Evolutionary conservation across 2,329 filamentous ascomycete genomes (phyloP).

Genomic region (Sporothrix dimorphospora): DNA sequence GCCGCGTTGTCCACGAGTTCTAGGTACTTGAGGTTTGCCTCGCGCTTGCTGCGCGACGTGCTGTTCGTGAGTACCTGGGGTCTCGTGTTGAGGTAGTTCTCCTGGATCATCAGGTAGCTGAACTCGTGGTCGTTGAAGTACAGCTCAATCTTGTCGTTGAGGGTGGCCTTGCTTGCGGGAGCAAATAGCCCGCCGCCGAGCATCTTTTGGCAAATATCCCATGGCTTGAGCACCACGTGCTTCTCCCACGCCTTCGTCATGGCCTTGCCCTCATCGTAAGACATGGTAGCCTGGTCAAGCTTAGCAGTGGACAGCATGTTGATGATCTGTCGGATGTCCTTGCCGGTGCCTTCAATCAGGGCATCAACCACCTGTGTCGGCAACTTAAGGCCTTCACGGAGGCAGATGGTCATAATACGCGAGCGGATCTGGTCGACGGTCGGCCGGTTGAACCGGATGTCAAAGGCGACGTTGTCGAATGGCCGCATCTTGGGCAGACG

Average conservation of each 20-base stretch:
- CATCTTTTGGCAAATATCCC: conserved; percentile 96
- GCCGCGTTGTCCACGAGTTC: conserved; percentile 87
- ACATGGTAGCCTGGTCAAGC: conserved; percentile 77
- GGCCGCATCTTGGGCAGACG: conserved; percentile 96
- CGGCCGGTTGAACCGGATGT: conserved; percentile 85
- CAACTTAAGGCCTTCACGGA: conserved; percentile 85
- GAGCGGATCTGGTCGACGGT: conserved; percentile 90
- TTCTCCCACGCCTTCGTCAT: conserved; percentile 99
- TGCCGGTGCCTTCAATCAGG: conserved; percentile 91
- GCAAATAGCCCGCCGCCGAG: conserved; percentile 86
- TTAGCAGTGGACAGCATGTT: conserved; percentile 98
- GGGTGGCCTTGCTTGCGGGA: conserved; percentile 76
- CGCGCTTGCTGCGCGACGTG: conserved; percentile 62
- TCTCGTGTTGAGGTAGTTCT: conserved; percentile 89
- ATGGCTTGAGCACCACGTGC: conserved; percentile 92
- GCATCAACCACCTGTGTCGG: conserved; percentile 83
- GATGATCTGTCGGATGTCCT: conserved; percentile 96
- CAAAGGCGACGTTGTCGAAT: conserved; percentile 83
- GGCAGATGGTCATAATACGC: conserved; percentile 93
- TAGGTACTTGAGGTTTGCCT: conserved; percentile 78
- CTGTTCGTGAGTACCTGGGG: conserved; percentile 67
- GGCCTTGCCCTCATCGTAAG: conserved; percentile 82
- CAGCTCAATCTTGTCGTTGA: conserved; percentile 97
- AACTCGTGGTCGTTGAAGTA: conserved; percentile 99
- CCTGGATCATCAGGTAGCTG: conserved; percentile 95